Evolutionary conservation across 805 yeast species (phyloP).

Genomic region (Metschnikowia borealis): DNA sequence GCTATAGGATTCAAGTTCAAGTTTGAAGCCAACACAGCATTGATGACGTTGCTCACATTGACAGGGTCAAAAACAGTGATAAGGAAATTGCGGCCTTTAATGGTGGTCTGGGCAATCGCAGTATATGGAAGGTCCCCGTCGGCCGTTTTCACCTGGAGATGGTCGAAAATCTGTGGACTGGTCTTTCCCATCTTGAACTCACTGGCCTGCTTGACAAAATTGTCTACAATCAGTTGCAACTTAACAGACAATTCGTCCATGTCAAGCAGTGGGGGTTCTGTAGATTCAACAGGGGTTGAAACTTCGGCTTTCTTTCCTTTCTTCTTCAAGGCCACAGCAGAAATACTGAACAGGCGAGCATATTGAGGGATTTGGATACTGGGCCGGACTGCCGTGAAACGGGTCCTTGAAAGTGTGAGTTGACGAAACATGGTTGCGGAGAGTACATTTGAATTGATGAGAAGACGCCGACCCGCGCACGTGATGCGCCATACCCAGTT

Average conservation of each 20-base stretch:
- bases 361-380: neutral
- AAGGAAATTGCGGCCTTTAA: conserved; percentile 63
- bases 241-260: conserved; percentile 36
- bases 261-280: conserved; percentile 15
- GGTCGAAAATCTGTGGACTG: conserved; percentile 62
- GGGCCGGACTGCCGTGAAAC: neutral
- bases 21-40: conserved; percentile 64
- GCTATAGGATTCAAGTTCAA: conserved; percentile 77
- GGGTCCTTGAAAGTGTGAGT: neutral
- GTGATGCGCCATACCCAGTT: neutral
- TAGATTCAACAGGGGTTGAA: conserved; percentile 3
- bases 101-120: conserved; percentile 64
- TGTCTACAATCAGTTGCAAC: conserved; percentile 47
- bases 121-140: conserved; percentile 50
- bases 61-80: conserved; percentile 88
- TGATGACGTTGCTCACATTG: conserved; percentile 62
- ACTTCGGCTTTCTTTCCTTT: conserved; percentile 12
- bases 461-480: neutral
- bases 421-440: neutral
- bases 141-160: conserved; percentile 47
- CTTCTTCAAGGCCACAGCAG: conserved; percentile 12
- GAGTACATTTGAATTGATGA: neutral
- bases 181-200: conserved; percentile 69
- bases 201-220: conserved; percentile 51
- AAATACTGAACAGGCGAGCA: neutral